Evolutionary conservation across 2,329 filamentous ascomycete species (phyloP), one percentile per base, ranked within the genome.

Genomic region (Pyrenochaeta sp.): DNA sequence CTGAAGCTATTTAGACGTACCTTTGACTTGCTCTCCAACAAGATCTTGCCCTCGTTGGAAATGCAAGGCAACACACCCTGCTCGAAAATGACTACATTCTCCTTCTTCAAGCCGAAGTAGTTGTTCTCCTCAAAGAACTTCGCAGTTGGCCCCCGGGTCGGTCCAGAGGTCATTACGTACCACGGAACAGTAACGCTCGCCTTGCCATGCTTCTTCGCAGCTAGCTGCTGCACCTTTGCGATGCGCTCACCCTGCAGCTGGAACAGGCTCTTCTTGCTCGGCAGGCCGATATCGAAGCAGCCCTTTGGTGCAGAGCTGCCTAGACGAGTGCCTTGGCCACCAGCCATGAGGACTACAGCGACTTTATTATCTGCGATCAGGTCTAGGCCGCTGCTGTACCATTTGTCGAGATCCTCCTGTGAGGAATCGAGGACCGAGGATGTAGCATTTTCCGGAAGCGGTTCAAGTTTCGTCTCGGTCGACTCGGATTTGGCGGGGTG

Each of bases 101-200:
- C 88, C 80, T 91, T 86, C 67, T 90, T 85, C 59, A 99, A 82
- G 5, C 95, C 95, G 78, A 99, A 99, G 84, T 93, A 98, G 56
- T 87, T 86, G 83, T 98, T 85, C 79, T 96, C 85, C 77, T 91
- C 82, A 79, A 99, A 98, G 83, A 95, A 99, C 61, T 90, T 84
- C 83, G 97, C 91, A n/a, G 95, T 99, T 40, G 93, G 92, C 61
- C 88, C 88, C 67, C 93, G 88, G 7, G 95, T 99, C 45, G 95
- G 95, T 4, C 95, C 95, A 72, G 92, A 97, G 72, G 95, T 99
- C 95, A 99, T 99, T 79, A 99, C 92, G 81, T 99, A 99, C 95
- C 95, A 99, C 12, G 95, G 95, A 42, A 98, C 89, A 32, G 90
- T 83, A 48, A 82, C 82, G 59, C 81, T 82, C 47, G 72, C 75